phyloP scores from a whole-genome alignment of 352 stramenopile species.

The Phytophthora nicotianae region DNA sequence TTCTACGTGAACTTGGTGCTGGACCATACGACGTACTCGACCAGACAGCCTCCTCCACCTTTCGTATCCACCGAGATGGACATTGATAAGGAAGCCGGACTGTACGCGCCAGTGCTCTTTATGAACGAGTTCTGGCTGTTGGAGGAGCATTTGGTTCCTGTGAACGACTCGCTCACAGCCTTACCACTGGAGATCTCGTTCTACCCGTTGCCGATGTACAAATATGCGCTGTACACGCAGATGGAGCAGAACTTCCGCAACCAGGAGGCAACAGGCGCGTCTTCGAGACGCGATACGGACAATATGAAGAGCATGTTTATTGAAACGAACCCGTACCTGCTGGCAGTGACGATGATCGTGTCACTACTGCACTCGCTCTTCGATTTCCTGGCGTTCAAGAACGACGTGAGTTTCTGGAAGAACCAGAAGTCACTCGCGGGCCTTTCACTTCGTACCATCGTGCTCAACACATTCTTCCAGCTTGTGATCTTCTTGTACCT shows the following conservation, averaged over 20 bases:
- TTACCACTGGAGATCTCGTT: slow-evolving; percentile 89
- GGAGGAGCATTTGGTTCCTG: slow-evolving; percentile 80
- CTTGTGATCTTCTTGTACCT: slow-evolving; percentile 98
- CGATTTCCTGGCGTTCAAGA: slow-evolving; percentile 99
- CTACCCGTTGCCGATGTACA: slow-evolving; percentile 87
- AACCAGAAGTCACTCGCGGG: slow-evolving; percentile 97
- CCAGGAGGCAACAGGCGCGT: slow-evolving; percentile 93
- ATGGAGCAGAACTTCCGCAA: slow-evolving; percentile 93
- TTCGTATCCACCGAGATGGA: slow-evolving; percentile 71
- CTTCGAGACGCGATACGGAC: slow-evolving; percentile 88
- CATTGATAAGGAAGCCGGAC: slow-evolving; percentile 53
- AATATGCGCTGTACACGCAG: slow-evolving; percentile 93
- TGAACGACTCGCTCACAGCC: slow-evolving; percentile 89
- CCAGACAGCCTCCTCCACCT: slow-evolving; percentile 57
- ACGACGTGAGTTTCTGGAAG: slow-evolving; percentile 98
- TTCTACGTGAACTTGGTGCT: slow-evolving; percentile 74
- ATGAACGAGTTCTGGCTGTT: slow-evolving; percentile 96
- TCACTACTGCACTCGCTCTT: slow-evolving; percentile 98
- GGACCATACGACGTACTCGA: slow-evolving; percentile 73
- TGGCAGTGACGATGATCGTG: slow-evolving; percentile 95
- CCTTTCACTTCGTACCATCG: slow-evolving; percentile 93
- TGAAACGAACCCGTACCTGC: slow-evolving; percentile 97
- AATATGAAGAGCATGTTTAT: slow-evolving; percentile 96
- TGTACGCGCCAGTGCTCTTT: slow-evolving; percentile 92
- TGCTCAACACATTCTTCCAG: slow-evolving; percentile 97